Base-by-base conservation (phyloP, 306 rosid genomes). In the Medicago arabica region DNA sequence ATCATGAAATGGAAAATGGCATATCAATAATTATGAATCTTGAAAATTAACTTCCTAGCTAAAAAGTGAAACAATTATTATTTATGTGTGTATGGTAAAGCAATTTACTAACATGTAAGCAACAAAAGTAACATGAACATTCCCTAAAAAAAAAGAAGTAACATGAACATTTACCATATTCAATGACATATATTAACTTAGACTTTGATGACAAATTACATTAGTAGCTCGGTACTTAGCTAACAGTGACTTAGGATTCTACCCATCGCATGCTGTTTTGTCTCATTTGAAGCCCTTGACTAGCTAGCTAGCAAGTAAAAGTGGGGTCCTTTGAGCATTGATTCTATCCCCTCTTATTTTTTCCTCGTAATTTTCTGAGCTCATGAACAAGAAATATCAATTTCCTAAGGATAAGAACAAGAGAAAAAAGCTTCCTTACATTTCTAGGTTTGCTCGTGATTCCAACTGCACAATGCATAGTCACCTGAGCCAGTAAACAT, bases 271-370 rank as follows among this genome's bases (percentile, higher is more conserved):
- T 23, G 39, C n/a, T 59, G n/a, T 25, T 3, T 25, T 59, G 64
- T 59, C 64, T 12, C 2, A 25, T 23, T 11, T 23, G 64, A 23
- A 23, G 9, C 1, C 64, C 34, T 58, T 17, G 19, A 10, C 14
- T 43, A 10, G 21, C 55, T 50, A 57, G 15, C 36, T 19, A 57
- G 21, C 62, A 71, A n/a, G n/a, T 71, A 62, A 59, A 12, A 44
- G 66, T 72, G 66, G 78, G 67, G 36, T 8, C 75, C 57, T 39
- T 17, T 41, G 39, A 65, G 78, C 69, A 72, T 66, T 65, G 12
- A 64, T 80, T 74, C 70, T 57, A 57, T 19, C 15, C 16, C 67
- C 25, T 13, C 16, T 15, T 46, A 23, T 46, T 6, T 60, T 61
- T 34, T 61, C 43, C 49, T 21, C 7, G 75, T 68, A 60, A 74